Evolutionary conservation across 2,329 filamentous ascomycete genomes (phyloP).

Genomic region (Penicillium sp.): DNA sequence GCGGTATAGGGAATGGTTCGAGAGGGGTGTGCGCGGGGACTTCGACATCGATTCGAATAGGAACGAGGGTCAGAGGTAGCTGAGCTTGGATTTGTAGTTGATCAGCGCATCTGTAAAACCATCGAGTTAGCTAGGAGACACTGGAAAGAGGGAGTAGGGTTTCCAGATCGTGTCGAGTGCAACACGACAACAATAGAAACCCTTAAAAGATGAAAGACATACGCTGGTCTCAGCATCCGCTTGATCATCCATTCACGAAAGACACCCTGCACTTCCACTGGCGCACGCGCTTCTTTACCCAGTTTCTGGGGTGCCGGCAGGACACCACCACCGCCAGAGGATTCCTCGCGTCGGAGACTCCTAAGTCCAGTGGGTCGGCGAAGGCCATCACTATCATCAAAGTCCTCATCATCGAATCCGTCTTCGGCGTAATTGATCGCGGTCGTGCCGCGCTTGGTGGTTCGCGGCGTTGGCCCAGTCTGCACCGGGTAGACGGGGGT

Average conservation of each 20-base stretch:
- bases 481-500: conserved; percentile 78
- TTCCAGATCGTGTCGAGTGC: neutral
- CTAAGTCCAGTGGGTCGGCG: conserved; percentile 77
- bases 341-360: conserved; percentile 78
- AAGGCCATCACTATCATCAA: conserved; percentile 68
- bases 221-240: conserved; percentile 53
- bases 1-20: conserved; percentile 52
- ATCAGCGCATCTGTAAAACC: conserved; percentile 52
- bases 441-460: conserved; percentile 95
- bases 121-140: neutral
- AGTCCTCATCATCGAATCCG: conserved; percentile 78
- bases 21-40: conserved; percentile 69
- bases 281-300: conserved; percentile 77
- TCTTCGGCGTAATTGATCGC: conserved; percentile 98
- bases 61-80: conserved; percentile 87
- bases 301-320: conserved; percentile 73
- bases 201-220: conserved; percentile 34
- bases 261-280: conserved; percentile 84
- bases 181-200: conserved; percentile 2
- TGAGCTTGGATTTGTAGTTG: conserved; percentile 69
- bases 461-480: conserved; percentile 71
- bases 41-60: conserved; percentile 95
- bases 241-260: conserved; percentile 97
- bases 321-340: conserved; percentile 63
- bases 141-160: conserved; percentile 6